A percentile compares a stretch with the other conserved stretches of the same genome.
These are phyloP conservation scores for Westerdykella sp. DNA, from an alignment of 2,329 filamentous ascomycete species.

Conservation along the genomic window DNA sequence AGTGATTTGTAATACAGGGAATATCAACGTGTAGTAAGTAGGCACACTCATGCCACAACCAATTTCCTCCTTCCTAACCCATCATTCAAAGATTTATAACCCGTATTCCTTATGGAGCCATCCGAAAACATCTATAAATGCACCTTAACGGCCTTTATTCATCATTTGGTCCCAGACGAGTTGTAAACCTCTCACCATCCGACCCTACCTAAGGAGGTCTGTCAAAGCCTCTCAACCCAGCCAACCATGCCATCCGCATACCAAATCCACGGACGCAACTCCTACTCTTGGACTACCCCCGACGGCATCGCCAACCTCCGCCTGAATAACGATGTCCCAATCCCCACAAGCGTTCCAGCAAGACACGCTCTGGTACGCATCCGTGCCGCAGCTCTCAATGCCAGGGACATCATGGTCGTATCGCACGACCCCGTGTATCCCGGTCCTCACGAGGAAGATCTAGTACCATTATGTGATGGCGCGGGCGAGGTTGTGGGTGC, in stretches of 20 bases:
- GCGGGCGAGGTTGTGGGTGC: conserved; percentile 6
- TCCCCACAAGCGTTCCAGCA: conserved; percentile 6
- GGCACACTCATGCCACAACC: too few relatives aligned
- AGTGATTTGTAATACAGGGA: too few relatives aligned
- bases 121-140: too few relatives aligned
- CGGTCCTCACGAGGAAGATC: conserved; percentile 5
- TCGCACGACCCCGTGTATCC: conserved; percentile 8
- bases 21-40: too few relatives aligned
- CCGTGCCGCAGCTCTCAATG: conserved; percentile 12
- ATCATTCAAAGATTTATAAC: too few relatives aligned
- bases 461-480: conserved; percentile 11
- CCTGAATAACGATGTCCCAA: conserved; percentile 8
- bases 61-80: too few relatives aligned
- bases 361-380: conserved; percentile 7
- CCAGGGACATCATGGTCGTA: conserved; percentile 9
- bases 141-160: too few relatives aligned
- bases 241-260: conserved; percentile 9
- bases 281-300: conserved; percentile 1
- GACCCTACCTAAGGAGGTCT: background rate
- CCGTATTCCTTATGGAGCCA: too few relatives aligned
- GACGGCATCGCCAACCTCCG: conserved; percentile 6
- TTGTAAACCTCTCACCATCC: too few relatives aligned
- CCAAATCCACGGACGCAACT: conserved; percentile 6
- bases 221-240: background rate
- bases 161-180: too few relatives aligned